phyloP scores from a whole-genome alignment of 176 grass and related monocot species.

The Miscanthus lutarioriparius region DNA sequence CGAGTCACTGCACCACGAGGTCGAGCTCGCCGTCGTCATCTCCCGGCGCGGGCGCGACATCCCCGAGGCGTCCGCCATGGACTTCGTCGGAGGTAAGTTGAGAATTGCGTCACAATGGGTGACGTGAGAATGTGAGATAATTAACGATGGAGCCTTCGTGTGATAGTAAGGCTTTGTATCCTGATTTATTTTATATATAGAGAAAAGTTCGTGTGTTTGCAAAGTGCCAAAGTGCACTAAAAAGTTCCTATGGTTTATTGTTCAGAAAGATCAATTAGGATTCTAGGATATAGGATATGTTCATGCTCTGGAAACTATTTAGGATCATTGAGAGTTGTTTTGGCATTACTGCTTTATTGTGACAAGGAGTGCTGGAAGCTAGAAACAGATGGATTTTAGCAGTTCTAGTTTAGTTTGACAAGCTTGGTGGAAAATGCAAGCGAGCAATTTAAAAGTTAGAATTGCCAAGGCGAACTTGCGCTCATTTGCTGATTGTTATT shows the following conservation, averaged over 20 bases:
- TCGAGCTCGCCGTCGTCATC: constrained; percentile 88
- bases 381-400: background rate
- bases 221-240: no score
- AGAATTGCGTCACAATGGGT: no score
- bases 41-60: constrained; percentile 68
- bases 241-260: no score
- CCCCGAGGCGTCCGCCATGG: constrained; percentile 65
- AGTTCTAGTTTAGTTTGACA: constrained; percentile 1
- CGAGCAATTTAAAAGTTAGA: constrained; percentile 10
- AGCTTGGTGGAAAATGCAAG: background rate
- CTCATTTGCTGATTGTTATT: background rate
- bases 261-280: no score
- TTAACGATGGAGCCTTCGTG: no score
- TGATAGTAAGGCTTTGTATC: no score
- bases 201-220: no score
- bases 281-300: no score
- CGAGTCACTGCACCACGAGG: constrained; percentile 81
- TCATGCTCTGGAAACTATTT: no score
- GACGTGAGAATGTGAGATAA: no score
- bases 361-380: background rate
- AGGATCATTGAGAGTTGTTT: no score
- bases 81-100: constrained; percentile 74
- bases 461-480: background rate
- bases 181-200: no score
- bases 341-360: background rate